Evolutionary conservation across 306 rosid genomes (phyloP).

Genomic region (Pyrus communis): DNA sequence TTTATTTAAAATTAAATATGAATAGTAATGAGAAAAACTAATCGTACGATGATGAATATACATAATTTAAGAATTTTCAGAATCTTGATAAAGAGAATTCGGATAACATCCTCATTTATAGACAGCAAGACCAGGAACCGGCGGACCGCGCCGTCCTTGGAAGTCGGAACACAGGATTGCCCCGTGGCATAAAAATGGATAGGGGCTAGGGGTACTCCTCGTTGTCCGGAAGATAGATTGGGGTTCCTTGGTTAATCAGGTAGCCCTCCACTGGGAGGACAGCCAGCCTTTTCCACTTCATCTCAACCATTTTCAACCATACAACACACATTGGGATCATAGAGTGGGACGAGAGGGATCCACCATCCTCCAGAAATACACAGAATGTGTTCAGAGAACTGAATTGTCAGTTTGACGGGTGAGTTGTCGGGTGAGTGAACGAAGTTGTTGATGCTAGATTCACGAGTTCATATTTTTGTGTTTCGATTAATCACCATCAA

Average conservation of each 20-base stretch:
- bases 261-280: not conserved
- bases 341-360: not conserved
- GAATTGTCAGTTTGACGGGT: not conserved
- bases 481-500: not conserved
- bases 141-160: not conserved
- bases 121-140: not conserved
- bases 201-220: not conserved
- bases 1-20: no score
- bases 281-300: not conserved
- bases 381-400: not conserved
- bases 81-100: no score
- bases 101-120: fast-evolving
- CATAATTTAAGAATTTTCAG: no score
- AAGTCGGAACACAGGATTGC: not conserved
- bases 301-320: not conserved
- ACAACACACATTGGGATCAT: not conserved
- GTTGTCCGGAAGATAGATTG: not conserved
- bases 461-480: not conserved
- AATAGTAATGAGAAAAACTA: fast-evolving
- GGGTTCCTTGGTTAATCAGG: not conserved
- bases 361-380: not conserved
- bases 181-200: not conserved
- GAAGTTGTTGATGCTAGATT: not conserved
- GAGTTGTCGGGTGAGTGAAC: not conserved
- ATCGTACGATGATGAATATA: no score